phyloP scores from a whole-genome alignment of 805 yeast genomes.

The Ogataea naganishii region DNA sequence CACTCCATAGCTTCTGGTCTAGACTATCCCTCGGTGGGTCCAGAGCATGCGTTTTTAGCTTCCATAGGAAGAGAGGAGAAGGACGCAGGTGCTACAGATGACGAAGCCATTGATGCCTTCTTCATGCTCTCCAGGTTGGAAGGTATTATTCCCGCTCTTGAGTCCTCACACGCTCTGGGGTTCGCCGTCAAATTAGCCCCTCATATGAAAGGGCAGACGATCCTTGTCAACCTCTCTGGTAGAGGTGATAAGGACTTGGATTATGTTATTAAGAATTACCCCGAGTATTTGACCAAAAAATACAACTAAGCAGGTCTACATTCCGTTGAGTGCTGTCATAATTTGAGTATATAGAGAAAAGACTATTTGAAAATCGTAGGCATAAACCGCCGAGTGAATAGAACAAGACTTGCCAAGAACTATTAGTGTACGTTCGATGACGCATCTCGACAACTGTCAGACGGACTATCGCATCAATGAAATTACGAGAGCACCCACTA shows the following conservation, averaged over 20 bases:
- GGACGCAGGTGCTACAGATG: constrained; percentile 6
- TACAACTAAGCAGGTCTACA: too few relatives aligned
- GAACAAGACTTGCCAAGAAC: too few relatives aligned
- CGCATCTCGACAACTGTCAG: too few relatives aligned
- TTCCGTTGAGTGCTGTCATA: too few relatives aligned
- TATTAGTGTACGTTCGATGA: too few relatives aligned
- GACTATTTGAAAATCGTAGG: too few relatives aligned
- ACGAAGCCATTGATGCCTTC: constrained; percentile 6
- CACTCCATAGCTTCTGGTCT: constrained; percentile 8
- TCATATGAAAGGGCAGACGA: constrained; percentile 2
- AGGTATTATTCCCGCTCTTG: constrained; percentile 5
- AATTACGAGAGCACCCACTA: too few relatives aligned
- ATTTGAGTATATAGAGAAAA: too few relatives aligned
- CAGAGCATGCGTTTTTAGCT: constrained; percentile 6
- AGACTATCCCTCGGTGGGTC: constrained; percentile 7
- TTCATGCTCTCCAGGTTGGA: constrained; percentile 6
- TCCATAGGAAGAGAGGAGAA: constrained; percentile 5
- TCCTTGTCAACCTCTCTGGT: constrained; percentile 4
- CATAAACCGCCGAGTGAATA: too few relatives aligned
- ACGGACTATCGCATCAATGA: too few relatives aligned
- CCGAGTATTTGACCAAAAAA: constrained; percentile 4
- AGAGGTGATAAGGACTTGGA: constrained; percentile 7
- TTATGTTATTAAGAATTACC: constrained; percentile 6
- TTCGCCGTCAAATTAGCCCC: constrained; percentile 2
- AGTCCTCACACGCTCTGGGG: constrained; percentile 4